A percentile compares a stretch with the other conserved stretches of the same genome.
Conservation (phyloP, 2,329 filamentous ascomycete species). For the Talaromyces sp. region DNA sequence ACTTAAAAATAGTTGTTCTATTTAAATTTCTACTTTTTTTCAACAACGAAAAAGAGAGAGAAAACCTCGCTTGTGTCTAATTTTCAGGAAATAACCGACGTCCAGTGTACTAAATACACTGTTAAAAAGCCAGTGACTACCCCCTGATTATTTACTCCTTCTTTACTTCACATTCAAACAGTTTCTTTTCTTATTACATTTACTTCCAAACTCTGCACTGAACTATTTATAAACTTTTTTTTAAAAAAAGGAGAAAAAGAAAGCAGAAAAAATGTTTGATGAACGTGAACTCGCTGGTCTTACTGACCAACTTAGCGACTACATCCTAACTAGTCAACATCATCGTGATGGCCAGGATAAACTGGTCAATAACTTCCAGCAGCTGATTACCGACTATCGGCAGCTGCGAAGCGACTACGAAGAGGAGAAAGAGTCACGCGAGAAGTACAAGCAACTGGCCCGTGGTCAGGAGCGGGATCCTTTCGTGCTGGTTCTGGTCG, state of each 20-base stretch:
- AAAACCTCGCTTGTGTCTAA: not conserved
- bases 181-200: not conserved
- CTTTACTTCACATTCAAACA: not conserved
- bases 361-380: conserved; percentile 29
- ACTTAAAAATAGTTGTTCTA: not conserved
- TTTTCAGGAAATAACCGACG: not conserved
- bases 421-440: conserved; percentile 50
- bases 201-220: not conserved
- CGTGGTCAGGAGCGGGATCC: conserved; percentile 49
- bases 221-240: not conserved
- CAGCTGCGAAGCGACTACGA: conserved; percentile 55
- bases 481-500: conserved; percentile 58
- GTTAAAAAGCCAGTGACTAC: not conserved
- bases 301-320: not conserved
- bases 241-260: not conserved
- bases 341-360: not conserved
- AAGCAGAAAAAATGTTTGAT: not conserved
- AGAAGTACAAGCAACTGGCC: conserved; percentile 53
- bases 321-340: not conserved
- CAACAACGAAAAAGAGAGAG: not conserved
- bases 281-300: not conserved
- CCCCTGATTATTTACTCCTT: not conserved
- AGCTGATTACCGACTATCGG: conserved; percentile 52
- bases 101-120: not conserved
- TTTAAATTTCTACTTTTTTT: not conserved